A percentile compares a stretch with the other conserved stretches of the same genome.
Conservation (phyloP, 2,329 filamentous ascomycete genomes). For the Huntiella decipiens region DNA sequence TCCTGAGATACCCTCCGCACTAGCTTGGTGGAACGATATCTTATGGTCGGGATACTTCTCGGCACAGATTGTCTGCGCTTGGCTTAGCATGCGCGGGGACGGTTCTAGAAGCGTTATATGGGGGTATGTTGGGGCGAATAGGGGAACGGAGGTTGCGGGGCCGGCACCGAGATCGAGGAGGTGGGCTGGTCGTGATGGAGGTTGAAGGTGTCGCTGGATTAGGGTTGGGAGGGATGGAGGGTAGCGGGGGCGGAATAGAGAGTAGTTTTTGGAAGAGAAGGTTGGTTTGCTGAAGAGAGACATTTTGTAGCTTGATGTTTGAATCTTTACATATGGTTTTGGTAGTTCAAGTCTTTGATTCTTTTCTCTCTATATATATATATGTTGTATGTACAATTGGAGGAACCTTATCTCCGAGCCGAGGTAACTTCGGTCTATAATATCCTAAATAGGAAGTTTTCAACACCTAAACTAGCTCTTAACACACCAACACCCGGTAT, state of each 20-base stretch:
- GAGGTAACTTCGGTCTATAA: not conserved
- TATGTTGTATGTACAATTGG: not conserved
- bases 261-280: constrained; percentile 38
- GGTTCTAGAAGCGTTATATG: constrained; percentile 36
- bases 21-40: constrained; percentile 27
- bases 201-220: constrained; percentile 33
- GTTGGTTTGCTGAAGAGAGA: constrained; percentile 28
- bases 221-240: constrained; percentile 33
- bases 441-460: too few relatives aligned
- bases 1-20: constrained; percentile 31
- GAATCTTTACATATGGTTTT: not conserved
- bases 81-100: constrained; percentile 35
- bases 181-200: constrained; percentile 10
- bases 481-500: constrained; percentile 43
- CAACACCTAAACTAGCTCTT: not conserved
- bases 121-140: constrained; percentile 32
- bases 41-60: constrained; percentile 9
- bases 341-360: not conserved
- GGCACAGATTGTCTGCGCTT: constrained; percentile 21
- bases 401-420: not conserved
- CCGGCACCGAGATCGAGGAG: constrained; percentile 45
- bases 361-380: not conserved
- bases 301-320: constrained; percentile 10
- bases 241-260: constrained; percentile 40
- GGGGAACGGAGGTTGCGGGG: constrained; percentile 37